Evolutionary conservation across 78 protist genomes (phyloP).

Genomic region (Dictyostelium intermedium): DNA sequence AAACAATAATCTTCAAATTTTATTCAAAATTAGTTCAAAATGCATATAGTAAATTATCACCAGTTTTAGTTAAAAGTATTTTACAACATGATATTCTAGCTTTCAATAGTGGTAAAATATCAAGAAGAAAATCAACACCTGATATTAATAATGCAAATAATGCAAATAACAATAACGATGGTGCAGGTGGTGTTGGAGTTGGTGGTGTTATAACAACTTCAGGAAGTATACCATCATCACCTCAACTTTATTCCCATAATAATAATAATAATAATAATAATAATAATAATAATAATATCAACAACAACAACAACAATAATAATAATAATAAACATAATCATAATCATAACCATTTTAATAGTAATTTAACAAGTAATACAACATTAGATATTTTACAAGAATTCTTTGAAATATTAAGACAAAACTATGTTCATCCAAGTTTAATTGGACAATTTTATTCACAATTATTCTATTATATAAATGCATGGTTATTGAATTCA

Average conservation of each 20-base stretch:
- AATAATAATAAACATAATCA: neutral
- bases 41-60: slow-evolving; percentile 42
- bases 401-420: slow-evolving; percentile 39
- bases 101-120: slow-evolving; percentile 58
- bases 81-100: slow-evolving; percentile 65
- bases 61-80: slow-evolving; percentile 15
- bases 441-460: slow-evolving; percentile 42
- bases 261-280: neutral
- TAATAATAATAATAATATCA: neutral
- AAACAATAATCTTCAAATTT: slow-evolving; percentile 54
- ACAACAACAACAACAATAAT: neutral
- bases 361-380: slow-evolving; percentile 44
- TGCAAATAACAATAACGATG: neutral
- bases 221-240: neutral
- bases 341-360: neutral
- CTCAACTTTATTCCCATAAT: neutral
- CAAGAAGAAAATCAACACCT: slow-evolving; percentile 43
- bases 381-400: slow-evolving; percentile 39
- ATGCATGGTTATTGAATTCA: slow-evolving; percentile 23
- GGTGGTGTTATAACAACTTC: neutral
- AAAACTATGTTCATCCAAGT: slow-evolving; percentile 58
- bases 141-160: neutral
- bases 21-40: slow-evolving; percentile 46
- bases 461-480: slow-evolving; percentile 45
- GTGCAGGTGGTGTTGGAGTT: neutral